Evolutionary conservation across 2,329 filamentous ascomycete genomes (phyloP), one percentile per base, ranked within the genome.

Genomic region (Aspergillus sp.): DNA sequence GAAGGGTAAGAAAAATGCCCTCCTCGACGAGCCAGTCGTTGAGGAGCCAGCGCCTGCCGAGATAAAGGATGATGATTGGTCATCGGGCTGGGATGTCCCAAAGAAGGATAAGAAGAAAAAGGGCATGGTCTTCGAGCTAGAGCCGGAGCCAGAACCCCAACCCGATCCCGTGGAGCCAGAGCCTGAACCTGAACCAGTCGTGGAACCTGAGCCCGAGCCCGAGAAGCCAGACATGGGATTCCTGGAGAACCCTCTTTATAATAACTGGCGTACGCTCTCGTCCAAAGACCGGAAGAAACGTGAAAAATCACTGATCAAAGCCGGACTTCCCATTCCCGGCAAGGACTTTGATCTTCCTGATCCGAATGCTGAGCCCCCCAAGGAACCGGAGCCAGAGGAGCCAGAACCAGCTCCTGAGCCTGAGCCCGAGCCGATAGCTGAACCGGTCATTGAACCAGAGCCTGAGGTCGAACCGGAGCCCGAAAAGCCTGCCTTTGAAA

Each of bases 401-500:
- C 66, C 71, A 0, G 69, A 70, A 21, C 65, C 70, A 8, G 64
- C 70, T 39, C 65, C 60, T 5, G 64, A 67, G 15, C 53, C 61
- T 23, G 66, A 27, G 19, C 19, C 19, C 19, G 19, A 21, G 19
- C 11, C 19, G 19, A 21, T 21, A 8, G 48, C 21, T 23, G 21
- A 23, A 23, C 21, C 59, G 19, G 19, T 21, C 19, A 21, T 21
- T 0, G 65, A 69, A 19, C 63, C 59, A 2, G 68, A 71, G 4
- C 67, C 66, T 0, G 71, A 75, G 65, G 68, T 73, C 23, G 67
- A 73, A 61, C 72, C 74, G 13, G 73, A 73, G 62, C 71, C 64
- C 3, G 67, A 61, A 21, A 21, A 73, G 11, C 67, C 4, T 66
- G 15, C 68, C 1, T 73, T 71, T 11, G 67, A 67, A 38, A 23